Evolutionary conservation across 106 monocot genomes (phyloP), one percentile per base, ranked within the genome.

Genomic region (Cymbidium sinense): DNA sequence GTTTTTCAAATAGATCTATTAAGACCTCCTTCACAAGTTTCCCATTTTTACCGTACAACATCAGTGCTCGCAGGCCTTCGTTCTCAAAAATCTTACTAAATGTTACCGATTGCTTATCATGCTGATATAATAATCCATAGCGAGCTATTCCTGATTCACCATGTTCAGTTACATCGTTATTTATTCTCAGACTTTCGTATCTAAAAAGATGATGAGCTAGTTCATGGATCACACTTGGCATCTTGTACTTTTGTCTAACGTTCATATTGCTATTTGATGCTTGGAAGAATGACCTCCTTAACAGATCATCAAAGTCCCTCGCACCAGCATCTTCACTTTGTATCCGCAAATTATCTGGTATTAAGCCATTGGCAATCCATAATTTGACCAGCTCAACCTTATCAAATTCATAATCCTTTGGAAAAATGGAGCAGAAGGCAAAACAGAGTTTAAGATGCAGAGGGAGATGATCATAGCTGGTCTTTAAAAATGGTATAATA

Each of bases 381-480:
- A 71, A 35, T 33, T 35, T 71, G 36, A 71, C 33, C 31, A 90
- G 34, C 9, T 1, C 76, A 11, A 47, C 23, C 21, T 77, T 79
- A 4, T 76, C 64, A 43, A 86, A 85, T 21, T 64, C 44, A 43
- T 81, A 79, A 83, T 81, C 82, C 50, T 86, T 89, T 15, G 51
- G 83, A 73, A 86, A 89, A 23, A 86, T n/a, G 0, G 85, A 83
- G 65, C 86, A 89, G 61, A 83, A 86, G 17, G 84, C 84, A 77
- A 89, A 86, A 50, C 89, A 89, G 50, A 70, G 86, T 72, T 82
- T 89, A 3, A 89, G 81, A 33, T 84, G 83, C 10, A 73, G 25
- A 28, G 89, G 86, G 9, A 89, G 76, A 74, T 84, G 83, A 19
- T 70, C 61, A 31, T 88, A 88, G 50, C 89, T 84, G 51, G 81